Evolutionary conservation across 1,139 yeast genomes (phyloP).

Genomic region (Zygoascus sp.): DNA sequence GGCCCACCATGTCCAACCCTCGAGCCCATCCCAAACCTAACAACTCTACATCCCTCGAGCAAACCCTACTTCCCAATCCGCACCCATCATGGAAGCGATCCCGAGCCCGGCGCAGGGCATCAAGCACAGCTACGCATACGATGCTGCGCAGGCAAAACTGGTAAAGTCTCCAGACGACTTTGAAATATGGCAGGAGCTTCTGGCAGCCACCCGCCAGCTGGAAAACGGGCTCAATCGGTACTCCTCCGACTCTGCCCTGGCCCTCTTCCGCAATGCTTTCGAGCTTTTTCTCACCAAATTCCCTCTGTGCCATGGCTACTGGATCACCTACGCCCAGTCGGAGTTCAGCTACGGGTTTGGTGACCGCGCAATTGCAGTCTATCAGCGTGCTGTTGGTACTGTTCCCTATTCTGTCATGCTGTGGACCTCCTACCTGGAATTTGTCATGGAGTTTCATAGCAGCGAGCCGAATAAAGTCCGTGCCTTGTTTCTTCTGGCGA

Average conservation of each 20-base stretch:
- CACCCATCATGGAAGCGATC: neutral
- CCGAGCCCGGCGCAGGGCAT: neutral
- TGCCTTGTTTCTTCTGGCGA: conserved; percentile 58
- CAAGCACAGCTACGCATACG: neutral
- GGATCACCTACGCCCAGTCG: conserved; percentile 70
- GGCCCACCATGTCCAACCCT: too few relatives aligned
- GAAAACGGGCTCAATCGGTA: conserved; percentile 45
- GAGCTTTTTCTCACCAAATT: conserved; percentile 54
- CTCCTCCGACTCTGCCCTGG: conserved; percentile 41
- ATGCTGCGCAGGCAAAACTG: conserved; percentile 21
- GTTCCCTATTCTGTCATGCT: conserved; percentile 50
- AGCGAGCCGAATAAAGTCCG: conserved; percentile 19
- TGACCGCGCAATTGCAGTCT: conserved; percentile 47
- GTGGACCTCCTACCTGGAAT: conserved; percentile 68
- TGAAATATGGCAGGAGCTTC: conserved; percentile 47
- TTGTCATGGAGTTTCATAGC: conserved; percentile 41
- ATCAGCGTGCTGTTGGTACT: conserved; percentile 49
- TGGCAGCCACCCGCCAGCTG: conserved; percentile 35
- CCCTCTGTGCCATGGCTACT: conserved; percentile 72
- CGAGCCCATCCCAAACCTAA: too few relatives aligned
- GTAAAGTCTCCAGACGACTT: conserved; percentile 40
- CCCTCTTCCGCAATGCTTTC: conserved; percentile 49
- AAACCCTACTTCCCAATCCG: too few relatives aligned
- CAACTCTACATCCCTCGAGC: too few relatives aligned
- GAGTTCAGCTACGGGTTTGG: conserved; percentile 60